Conservation (phyloP, 2,329 filamentous ascomycete species). For the Peltaster fructicola region DNA sequence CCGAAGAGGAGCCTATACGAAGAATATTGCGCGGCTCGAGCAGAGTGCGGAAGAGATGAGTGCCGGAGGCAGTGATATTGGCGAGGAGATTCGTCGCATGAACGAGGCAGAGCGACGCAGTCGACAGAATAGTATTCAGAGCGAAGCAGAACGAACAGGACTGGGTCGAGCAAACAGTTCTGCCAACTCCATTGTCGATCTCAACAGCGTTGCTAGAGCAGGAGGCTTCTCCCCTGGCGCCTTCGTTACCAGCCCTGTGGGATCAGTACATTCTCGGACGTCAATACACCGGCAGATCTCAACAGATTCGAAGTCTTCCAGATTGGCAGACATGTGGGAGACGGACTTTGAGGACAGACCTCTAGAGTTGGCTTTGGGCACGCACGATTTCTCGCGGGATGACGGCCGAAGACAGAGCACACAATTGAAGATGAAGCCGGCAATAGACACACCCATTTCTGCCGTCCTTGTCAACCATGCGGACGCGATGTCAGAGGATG, state of each 20-base stretch:
- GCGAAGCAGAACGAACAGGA: slow-evolving; percentile 34
- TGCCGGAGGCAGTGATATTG: slow-evolving; percentile 49
- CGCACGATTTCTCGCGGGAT: no score
- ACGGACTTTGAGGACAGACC: slow-evolving; percentile 19
- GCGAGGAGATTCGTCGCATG: slow-evolving; percentile 57
- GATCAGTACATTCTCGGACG: slow-evolving; percentile 36
- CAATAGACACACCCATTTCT: slow-evolving; percentile 8
- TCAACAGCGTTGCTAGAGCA: slow-evolving; percentile 47
- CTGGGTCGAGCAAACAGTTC: slow-evolving; percentile 47
- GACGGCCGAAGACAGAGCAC: no score
- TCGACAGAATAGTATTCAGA: slow-evolving; percentile 12
- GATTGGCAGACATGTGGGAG: slow-evolving; percentile 25
- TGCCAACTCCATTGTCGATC: slow-evolving; percentile 47
- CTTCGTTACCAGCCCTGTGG: slow-evolving; percentile 49
- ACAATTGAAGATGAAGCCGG: no score
- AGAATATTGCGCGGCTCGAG: slow-evolving; percentile 58
- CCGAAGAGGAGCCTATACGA: slow-evolving; percentile 31
- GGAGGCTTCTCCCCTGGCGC: slow-evolving; percentile 53
- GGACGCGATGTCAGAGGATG: slow-evolving; percentile 11
- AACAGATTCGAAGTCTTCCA: slow-evolving; percentile 23
- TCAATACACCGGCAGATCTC: slow-evolving; percentile 20
- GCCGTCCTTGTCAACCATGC: slow-evolving; percentile 6
- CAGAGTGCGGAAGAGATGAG: slow-evolving; percentile 59
- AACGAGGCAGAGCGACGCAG: slow-evolving; percentile 32
- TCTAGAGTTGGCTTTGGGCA: slow-evolving; percentile 17